These are phyloP conservation scores for Buddleja alternifolia DNA, from an alignment of 257 asterid genomes.

Conservation along the genomic window DNA sequence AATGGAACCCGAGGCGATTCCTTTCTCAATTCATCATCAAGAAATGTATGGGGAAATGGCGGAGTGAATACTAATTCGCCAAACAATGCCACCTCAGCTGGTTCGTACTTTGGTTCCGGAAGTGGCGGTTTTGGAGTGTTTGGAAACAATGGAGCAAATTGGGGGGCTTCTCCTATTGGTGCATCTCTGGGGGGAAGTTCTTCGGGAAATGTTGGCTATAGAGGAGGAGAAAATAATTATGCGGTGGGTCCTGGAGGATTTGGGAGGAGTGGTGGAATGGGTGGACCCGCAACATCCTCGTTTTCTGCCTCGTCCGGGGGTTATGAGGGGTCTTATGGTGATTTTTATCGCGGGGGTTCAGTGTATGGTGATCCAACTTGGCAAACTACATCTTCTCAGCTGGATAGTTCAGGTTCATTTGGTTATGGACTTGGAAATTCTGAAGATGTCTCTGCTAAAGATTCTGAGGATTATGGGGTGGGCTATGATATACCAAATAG, in stretches of 20 bases:
- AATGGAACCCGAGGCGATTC: conserved; percentile 60
- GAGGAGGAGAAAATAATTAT: conserved; percentile 51
- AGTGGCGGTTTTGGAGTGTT: conserved; percentile 50
- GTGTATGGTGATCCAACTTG: conserved; percentile 67
- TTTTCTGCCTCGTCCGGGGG: conserved; percentile 45
- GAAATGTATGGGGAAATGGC: conserved; percentile 74
- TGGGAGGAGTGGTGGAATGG: conserved; percentile 42
- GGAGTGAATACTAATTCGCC: conserved; percentile 33
- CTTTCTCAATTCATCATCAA: conserved; percentile 52
- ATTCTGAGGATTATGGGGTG: conserved; percentile 56
- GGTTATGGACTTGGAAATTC: conserved; percentile 50
- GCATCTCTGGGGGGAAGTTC: conserved; percentile 42
- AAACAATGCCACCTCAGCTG: conserved; percentile 38
- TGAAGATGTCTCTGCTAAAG: conserved; percentile 49
- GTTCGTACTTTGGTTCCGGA: conserved; percentile 53
- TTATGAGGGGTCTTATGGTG: conserved; percentile 53
- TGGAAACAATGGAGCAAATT: conserved; percentile 47
- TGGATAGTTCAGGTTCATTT: conserved; percentile 47
- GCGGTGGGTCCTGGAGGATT: conserved; percentile 48
- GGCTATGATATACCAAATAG: conserved; percentile 56
- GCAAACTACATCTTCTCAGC: conserved; percentile 55
- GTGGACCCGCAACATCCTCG: conserved; percentile 41
- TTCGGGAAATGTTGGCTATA: conserved; percentile 47
- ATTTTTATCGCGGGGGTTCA: conserved; percentile 44
- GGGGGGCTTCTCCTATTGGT: conserved; percentile 51